Evolutionary conservation across 495 filamentous ascomycete species (phyloP).

Genomic region (Talaromyces adpressus): DNA sequence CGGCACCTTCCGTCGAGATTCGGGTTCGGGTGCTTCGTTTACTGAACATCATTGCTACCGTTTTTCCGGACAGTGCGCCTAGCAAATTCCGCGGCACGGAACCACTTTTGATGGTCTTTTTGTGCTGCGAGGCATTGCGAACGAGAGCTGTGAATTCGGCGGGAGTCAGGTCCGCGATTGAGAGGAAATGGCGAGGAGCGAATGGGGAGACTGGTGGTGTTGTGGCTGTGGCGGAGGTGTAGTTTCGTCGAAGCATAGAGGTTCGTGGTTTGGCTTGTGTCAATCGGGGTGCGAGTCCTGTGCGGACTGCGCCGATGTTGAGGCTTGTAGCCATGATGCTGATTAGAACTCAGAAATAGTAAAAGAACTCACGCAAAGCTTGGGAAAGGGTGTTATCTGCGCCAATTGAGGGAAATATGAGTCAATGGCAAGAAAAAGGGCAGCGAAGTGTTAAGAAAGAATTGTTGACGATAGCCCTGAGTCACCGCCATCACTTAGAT

Average conservation of each 20-base stretch:
- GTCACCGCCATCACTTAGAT: background rate
- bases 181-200: slow-evolving; percentile 76
- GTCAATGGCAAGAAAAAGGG: background rate
- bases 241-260: slow-evolving; percentile 1
- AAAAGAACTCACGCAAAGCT: background rate
- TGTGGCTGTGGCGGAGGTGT: slow-evolving; percentile 14
- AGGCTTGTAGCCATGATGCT: background rate
- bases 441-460: background rate
- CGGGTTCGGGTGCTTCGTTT: slow-evolving; percentile 91
- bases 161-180: slow-evolving; percentile 76
- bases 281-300: background rate
- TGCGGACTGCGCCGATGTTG: background rate
- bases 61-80: slow-evolving; percentile 59
- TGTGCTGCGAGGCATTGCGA: slow-evolving; percentile 69
- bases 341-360: background rate
- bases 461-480: background rate
- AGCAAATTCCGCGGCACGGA: slow-evolving; percentile 50
- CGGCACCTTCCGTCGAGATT: slow-evolving; percentile 84
- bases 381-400: background rate
- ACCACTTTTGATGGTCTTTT: slow-evolving; percentile 69
- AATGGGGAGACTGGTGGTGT: slow-evolving; percentile 39
- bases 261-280: slow-evolving; percentile 1
- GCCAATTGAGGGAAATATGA: background rate
- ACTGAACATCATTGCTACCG: slow-evolving; percentile 91
- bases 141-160: slow-evolving; percentile 75